A percentile compares a stretch with the other conserved stretches of the same genome.
Conservation (phyloP, 2,329 filamentous ascomycete species). For the Colletotrichum karsti region DNA sequence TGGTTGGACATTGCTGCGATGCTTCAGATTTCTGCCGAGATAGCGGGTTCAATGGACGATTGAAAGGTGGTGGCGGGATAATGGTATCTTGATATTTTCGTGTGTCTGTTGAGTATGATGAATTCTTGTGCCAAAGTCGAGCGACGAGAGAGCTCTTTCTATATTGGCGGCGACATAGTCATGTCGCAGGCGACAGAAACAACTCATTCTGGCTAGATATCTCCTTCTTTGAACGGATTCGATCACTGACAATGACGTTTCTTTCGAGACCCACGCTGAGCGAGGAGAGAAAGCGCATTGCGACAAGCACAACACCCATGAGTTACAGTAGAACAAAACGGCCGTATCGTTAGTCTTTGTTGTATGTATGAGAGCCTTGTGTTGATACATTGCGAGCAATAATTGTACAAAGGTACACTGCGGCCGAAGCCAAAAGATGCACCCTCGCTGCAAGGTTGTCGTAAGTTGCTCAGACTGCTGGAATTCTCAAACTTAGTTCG, state of each 20-base stretch:
- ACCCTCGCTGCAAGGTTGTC: neutral
- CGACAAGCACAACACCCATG: neutral
- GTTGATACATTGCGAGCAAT: neutral
- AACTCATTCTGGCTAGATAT: neutral
- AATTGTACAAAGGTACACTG: neutral
- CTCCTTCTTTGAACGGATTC: neutral
- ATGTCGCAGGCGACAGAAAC: neutral
- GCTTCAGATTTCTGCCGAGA: no score
- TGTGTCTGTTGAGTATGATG: neutral
- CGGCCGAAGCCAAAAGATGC: neutral
- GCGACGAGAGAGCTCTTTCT: neutral
- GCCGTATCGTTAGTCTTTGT: neutral
- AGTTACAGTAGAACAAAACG: neutral
- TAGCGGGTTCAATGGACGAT: neutral
- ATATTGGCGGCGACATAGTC: neutral
- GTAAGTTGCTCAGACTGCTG: no score
- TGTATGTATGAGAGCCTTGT: neutral
- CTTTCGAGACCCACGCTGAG: neutral
- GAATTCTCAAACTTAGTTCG: neutral
- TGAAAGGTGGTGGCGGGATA: no score
- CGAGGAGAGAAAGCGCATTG: neutral
- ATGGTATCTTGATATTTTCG: no score
- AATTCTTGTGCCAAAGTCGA: neutral
- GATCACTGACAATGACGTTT: neutral
- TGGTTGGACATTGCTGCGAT: conserved; percentile 6